Evolutionary conservation across 2,329 filamentous ascomycete species (phyloP).

Genomic region (Trichoderma arundinaceum): DNA sequence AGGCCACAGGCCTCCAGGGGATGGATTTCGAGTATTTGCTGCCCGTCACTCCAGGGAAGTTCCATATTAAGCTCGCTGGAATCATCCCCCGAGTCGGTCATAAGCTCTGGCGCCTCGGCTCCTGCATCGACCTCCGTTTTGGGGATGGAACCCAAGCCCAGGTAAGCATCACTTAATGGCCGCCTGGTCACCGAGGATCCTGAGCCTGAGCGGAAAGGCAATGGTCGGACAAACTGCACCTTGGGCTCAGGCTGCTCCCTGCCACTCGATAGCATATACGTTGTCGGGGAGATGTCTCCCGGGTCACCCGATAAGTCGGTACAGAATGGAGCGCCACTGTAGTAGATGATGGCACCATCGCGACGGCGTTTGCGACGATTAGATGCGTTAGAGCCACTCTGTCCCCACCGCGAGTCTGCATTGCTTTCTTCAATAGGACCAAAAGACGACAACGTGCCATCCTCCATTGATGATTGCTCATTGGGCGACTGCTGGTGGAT

Average conservation of each 20-base stretch:
- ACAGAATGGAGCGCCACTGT: conserved; percentile 78
- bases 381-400: conserved; percentile 55
- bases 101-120: conserved; percentile 38
- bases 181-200: conserved; percentile 57
- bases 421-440: conserved; percentile 56
- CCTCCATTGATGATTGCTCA: conserved; percentile 55
- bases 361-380: conserved; percentile 60
- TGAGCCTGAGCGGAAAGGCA: conserved; percentile 52
- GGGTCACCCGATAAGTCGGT: conserved; percentile 77
- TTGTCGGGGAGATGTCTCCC: conserved; percentile 54
- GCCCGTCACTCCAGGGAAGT: conserved; percentile 53
- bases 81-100: conserved; percentile 46
- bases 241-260: conserved; percentile 42
- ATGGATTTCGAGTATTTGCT: conserved; percentile 47
- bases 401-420: conserved; percentile 54
- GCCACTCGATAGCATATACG: conserved; percentile 55
- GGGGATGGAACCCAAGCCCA: conserved; percentile 33
- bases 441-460: conserved; percentile 57
- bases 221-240: conserved; percentile 36
- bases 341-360: conserved; percentile 82
- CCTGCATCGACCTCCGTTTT: conserved; percentile 42
- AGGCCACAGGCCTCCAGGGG: conserved; percentile 63
- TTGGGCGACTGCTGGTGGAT: conserved; percentile 55
- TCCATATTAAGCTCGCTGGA: conserved; percentile 51
- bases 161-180: conserved; percentile 53